These are phyloP conservation scores for Sarcodon sp. DNA, from an alignment of 768 basidiomycete species.

Conservation along the genomic window DNA sequence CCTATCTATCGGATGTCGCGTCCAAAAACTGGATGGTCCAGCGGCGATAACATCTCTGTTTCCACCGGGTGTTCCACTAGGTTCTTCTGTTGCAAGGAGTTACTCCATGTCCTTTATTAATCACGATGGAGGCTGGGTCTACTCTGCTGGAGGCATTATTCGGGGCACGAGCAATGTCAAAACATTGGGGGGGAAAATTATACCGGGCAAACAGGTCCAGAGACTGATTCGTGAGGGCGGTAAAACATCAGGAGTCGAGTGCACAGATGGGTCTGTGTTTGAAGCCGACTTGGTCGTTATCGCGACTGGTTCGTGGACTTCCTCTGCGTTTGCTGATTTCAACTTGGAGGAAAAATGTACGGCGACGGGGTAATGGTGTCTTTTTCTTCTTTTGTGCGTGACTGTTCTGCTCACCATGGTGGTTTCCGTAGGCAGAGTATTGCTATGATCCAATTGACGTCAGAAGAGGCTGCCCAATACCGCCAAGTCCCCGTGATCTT, in stretches of 20 bases:
- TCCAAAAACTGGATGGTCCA: slow-evolving; percentile 24
- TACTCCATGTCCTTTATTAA: slow-evolving; percentile 46
- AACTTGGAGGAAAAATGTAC: slow-evolving; percentile 36
- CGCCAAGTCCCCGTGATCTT: slow-evolving; percentile 53
- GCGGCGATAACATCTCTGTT: slow-evolving; percentile 35
- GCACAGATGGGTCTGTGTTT: slow-evolving; percentile 42
- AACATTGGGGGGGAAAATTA: slow-evolving; percentile 45
- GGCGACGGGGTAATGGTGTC: slow-evolving; percentile 66
- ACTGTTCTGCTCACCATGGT: background rate
- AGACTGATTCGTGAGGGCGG: slow-evolving; percentile 25
- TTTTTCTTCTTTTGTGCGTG: background rate
- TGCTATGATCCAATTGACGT: slow-evolving; percentile 63
- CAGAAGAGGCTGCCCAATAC: slow-evolving; percentile 56
- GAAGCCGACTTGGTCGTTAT: slow-evolving; percentile 53
- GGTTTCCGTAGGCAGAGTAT: slow-evolving; percentile 50
- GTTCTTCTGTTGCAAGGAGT: background rate
- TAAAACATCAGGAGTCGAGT: slow-evolving; percentile 45
- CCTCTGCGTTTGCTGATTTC: slow-evolving; percentile 57
- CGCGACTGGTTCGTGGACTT: slow-evolving; percentile 79
- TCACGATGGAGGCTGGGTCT: slow-evolving; percentile 73
- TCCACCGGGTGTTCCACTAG: slow-evolving; percentile 25
- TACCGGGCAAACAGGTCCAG: slow-evolving; percentile 44
- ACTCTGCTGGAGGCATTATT: slow-evolving; percentile 54
- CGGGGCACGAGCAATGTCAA: slow-evolving; percentile 41
- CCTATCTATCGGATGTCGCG: slow-evolving; percentile 35